Evolutionary conservation across 2,329 filamentous ascomycete species (phyloP).

Genomic region (Paecilomyces sp.): DNA sequence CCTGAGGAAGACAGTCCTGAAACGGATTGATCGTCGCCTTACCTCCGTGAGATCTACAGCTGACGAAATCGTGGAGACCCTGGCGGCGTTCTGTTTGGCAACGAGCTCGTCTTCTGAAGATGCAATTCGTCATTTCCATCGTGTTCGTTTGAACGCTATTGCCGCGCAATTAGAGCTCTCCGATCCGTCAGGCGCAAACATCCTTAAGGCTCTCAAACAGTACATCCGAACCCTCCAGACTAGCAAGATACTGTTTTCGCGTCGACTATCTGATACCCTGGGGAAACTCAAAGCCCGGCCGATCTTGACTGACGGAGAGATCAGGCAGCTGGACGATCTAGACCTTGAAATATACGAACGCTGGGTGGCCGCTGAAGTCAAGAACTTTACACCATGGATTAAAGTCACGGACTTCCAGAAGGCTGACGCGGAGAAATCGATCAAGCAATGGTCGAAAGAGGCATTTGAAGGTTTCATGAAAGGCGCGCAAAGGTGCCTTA

Average conservation of each 20-base stretch:
- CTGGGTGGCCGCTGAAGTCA: constrained; percentile 78
- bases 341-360: constrained; percentile 68
- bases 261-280: constrained; percentile 63
- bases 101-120: constrained; percentile 75
- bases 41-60: constrained; percentile 36
- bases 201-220: constrained; percentile 61
- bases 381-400: constrained; percentile 80
- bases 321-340: constrained; percentile 61
- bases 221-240: constrained; percentile 72
- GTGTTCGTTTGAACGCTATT: constrained; percentile 64
- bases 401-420: constrained; percentile 68
- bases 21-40: constrained; percentile 53
- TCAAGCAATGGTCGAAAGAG: constrained; percentile 57
- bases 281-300: constrained; percentile 60
- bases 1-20: constrained; percentile 58
- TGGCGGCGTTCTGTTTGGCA: constrained; percentile 75
- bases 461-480: constrained; percentile 54
- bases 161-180: constrained; percentile 51
- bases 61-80: constrained; percentile 57
- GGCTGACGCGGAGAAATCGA: constrained; percentile 52
- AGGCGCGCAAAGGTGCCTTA: constrained; percentile 56
- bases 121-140: constrained; percentile 70
- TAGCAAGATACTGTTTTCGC: constrained; percentile 68
- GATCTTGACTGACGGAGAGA: constrained; percentile 62
- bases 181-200: constrained; percentile 42